Evolutionary conservation across 305 asterid genomes (phyloP), one percentile per base, ranked within the genome.

Genomic region (Caryopteris hybrid): DNA sequence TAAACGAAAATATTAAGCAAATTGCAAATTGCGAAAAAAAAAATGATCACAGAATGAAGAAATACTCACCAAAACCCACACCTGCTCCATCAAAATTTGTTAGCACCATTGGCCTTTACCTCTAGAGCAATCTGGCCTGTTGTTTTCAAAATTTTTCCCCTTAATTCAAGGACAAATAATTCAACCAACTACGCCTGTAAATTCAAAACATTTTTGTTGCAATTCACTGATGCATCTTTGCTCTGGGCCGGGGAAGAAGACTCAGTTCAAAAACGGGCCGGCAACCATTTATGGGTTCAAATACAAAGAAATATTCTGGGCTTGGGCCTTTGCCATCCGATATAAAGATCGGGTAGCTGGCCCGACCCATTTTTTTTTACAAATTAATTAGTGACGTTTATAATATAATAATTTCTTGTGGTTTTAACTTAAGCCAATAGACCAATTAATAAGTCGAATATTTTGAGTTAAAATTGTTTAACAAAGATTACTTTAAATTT

Each of bases 11-110:
- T 47, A 18, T n/a, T 11, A n/a, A 43, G 64, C 12, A 18, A 54
- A 50, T 23, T 69, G 41, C 11, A 58, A 5, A 0, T n/a, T n/a
- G n/a, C n/a, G n/a, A n/a, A n/a, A n/a, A n/a, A n/a, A 18, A 53
- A 43, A 42, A 33, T 36, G 54, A 23, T 31, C 0, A 48, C 17
- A 56, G 21, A 21, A 21, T 16, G 41, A 68, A 59, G 38, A 31
- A 59, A 27, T 31, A 71, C 81, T 68, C 76, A 89, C 96, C 97
- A 34, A 90, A 73, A 38, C 98, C 98, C 12, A 90, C 82, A 54
- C 98, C 98, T 0, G 86, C 74, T 56, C 98, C 98, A 33, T 65
- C 79, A 75, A 88, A 92, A 79, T 90, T 82, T 5, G 86, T 75
- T 56, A 88, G 79, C 83, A 72, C 82, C 96, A 88, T 90, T 16